Evolutionary conservation across 768 basidiomycete genomes (phyloP), one percentile per base, ranked within the genome.

Genomic region (Naganishia friedmannii): DNA sequence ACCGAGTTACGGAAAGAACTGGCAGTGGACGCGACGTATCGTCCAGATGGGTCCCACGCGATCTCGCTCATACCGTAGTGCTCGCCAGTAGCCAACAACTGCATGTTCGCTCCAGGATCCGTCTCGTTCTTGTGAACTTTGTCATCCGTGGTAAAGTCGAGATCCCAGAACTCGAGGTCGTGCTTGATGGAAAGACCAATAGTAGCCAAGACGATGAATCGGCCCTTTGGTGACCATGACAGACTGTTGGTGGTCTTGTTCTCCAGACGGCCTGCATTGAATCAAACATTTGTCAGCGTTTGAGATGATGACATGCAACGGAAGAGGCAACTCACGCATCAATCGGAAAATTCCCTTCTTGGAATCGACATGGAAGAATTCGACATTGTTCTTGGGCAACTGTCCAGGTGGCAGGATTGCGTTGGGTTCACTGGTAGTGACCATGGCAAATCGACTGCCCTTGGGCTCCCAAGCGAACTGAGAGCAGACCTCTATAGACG

Each of bases 381-480:
- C 88, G 73, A 97, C 87, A 79, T 93, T 91, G 56, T 94, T 98
- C 84, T 95, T 96, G 83, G 94, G 88, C n/a, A 92, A 92, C 72
- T 90, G 86, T 70, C 93, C 95, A 51, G 92, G 90, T 4, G 88
- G 90, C 68, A 91, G 87, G 80, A 91, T 93, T 55, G 90, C 91
- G 81, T 95, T 96, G 57, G 94, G 92, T 79, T 99, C 96, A 80
- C 84, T 90, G 72, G 90, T 93, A 3, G 93, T 91, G 67, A 98
- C 90, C 73, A 98, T 92, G 53, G 91, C 92, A 83, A 98, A 99
- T 39, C 96, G 89, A 77, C 92, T 90, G 72, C 95, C 93, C 80
- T 89, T 90, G n/a, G 96, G 95, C 81, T 98, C 96, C 96, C 96
- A 98, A 55, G 93, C 92, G 81, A 99, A 98, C 76, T 95, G 93